A percentile compares a stretch with the other conserved stretches of the same genome.
phyloP scores from a whole-genome alignment of 768 basidiomycete species.

The Rhodotorula sphaerocarpa region DNA sequence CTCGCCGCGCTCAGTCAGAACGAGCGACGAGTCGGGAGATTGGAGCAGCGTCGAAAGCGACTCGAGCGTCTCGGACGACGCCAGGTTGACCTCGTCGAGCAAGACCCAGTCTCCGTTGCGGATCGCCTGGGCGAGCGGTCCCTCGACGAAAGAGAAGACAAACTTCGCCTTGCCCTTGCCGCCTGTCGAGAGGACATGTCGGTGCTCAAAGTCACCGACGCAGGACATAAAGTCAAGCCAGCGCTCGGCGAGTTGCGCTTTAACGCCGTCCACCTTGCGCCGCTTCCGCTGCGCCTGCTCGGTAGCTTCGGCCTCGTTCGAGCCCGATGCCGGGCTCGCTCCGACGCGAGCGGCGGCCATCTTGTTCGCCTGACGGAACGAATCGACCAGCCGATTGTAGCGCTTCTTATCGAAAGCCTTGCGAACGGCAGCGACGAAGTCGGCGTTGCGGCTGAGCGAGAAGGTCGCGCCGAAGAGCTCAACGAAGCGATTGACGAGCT shows the following conservation, averaged over 20 bases:
- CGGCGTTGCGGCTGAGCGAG: conserved; percentile 78
- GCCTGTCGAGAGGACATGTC: conserved; percentile 58
- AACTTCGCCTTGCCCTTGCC: conserved; percentile 67
- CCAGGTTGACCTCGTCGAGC: conserved; percentile 92
- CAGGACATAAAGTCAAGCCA: conserved; percentile 65
- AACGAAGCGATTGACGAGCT: conserved; percentile 52
- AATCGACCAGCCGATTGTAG: conserved; percentile 71
- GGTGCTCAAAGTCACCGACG: conserved; percentile 72
- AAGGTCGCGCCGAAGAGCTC: conserved; percentile 78
- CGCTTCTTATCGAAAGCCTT: conserved; percentile 72
- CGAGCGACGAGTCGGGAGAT: conserved; percentile 76
- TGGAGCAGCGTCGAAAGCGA: conserved; percentile 80
- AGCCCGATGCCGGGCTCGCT: not conserved
- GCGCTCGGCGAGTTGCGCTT: conserved; percentile 38
- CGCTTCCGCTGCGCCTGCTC: conserved; percentile 38
- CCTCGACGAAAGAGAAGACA: conserved; percentile 90
- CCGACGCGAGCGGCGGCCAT: conserved; percentile 60
- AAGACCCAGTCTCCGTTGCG: conserved; percentile 86
- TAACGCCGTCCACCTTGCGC: conserved; percentile 26
- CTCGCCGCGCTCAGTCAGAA: conserved; percentile 84
- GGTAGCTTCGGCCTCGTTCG: not conserved
- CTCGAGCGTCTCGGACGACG: conserved; percentile 87
- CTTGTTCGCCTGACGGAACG: conserved; percentile 56
- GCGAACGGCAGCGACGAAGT: conserved; percentile 69
- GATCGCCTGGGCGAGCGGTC: conserved; percentile 84